These are phyloP conservation scores for Agapanthus africanus DNA, from an alignment of 106 monocot genomes.

Conservation along the genomic window DNA sequence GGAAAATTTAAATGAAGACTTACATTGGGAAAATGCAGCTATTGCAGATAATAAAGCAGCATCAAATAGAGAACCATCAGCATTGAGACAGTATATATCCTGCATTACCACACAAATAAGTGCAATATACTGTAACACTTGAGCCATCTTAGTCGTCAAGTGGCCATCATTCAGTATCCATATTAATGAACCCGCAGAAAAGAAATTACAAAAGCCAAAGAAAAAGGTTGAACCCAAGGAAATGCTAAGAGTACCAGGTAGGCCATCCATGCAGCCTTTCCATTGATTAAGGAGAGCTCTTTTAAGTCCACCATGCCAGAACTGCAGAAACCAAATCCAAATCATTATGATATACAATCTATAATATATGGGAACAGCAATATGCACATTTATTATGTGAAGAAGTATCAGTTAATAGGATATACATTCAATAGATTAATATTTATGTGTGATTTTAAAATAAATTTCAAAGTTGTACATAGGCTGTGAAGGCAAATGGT, in stretches of 20 bases:
- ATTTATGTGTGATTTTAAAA: background rate
- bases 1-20: slow-evolving; percentile 10
- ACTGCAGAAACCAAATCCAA: slow-evolving; percentile 32
- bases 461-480: background rate
- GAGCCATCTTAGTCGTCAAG: background rate
- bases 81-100: slow-evolving; percentile 98
- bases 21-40: slow-evolving; percentile 86
- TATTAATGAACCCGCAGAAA: background rate
- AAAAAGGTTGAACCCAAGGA: background rate
- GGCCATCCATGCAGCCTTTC: slow-evolving; percentile 93
- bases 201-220: background rate
- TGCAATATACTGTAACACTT: background rate
- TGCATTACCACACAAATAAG: slow-evolving; percentile 14
- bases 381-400: background rate
- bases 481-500: background rate
- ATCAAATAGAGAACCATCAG: slow-evolving; percentile 96
- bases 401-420: background rate
- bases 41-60: slow-evolving; percentile 80
- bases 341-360: background rate
- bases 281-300: slow-evolving; percentile 78
- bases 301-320: slow-evolving; percentile 82
- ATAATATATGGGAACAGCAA: background rate
- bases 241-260: slow-evolving; percentile 51
- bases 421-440: background rate
- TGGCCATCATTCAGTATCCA: background rate